Base-by-base conservation (phyloP, 805 yeast genomes). In the Yarrowia osloensis region DNA sequence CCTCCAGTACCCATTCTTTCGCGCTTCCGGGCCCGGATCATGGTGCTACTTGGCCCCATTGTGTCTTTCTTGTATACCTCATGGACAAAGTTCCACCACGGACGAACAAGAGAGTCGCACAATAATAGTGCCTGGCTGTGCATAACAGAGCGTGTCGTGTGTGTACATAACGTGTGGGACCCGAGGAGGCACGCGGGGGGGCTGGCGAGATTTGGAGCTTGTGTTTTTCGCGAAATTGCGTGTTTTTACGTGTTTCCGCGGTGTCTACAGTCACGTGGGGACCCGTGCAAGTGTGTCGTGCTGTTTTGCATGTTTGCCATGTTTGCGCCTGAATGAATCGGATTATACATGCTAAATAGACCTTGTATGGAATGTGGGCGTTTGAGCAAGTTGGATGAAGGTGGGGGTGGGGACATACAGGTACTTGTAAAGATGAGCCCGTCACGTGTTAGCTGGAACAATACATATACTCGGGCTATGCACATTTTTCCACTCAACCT, bases 301-400 rank as follows among this genome's bases (percentile, higher is more conserved):
- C 17, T 26, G 50, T 11, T 12, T 22, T 21, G 4, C 11, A 22
- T 22, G 9, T 22, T 17, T 24, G 28, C 17, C 52, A 46, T 49
- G 22, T n/a, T 49, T 49, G 52, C 54, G 37, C 57, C 40, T 21
- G 40, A 50, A 50, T 50, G 21, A 22, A 19, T 50, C 40, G 28
- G 40, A 21, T 37, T 54, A 35, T 26, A 40, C 63, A 40, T 40
- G 49, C 37, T 57, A 57, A 57, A 39, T 57, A 39, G 47, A 57
- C 63, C 49, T 57, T 40, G 63, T 57, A 57, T 57, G 63, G 63
- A 57, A 57, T 57, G 63, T 40, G 19, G 49, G 22, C 37, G 8
- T 52, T 49, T n/a, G 22, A 26, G 46, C 15, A 35, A 17, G 8
- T 15, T 17, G 19, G 40, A n/a, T n/a, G n/a, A n/a, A n/a, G n/a